Percentiles rank a stretch among this genome's conserved stretches.
These are phyloP conservation scores for Sicyos baderoa DNA, from an alignment of 306 rosid species.

Conservation along the genomic window DNA sequence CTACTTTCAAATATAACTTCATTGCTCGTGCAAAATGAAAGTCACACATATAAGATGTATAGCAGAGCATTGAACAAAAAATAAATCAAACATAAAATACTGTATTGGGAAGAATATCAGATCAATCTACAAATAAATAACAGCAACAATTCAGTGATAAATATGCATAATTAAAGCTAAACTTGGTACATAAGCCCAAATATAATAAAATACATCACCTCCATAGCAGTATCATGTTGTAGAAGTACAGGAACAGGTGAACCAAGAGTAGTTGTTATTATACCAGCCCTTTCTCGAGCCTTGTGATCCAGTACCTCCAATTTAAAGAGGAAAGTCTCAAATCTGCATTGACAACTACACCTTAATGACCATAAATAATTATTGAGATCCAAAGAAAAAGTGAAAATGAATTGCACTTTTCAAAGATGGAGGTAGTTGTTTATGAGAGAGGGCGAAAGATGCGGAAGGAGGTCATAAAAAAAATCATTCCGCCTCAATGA, in stretches of 20 bases:
- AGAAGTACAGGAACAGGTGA: constrained; percentile 71
- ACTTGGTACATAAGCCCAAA: background rate
- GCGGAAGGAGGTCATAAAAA: no score
- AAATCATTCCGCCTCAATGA: no score
- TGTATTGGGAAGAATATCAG: background rate
- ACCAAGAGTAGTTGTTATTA: constrained; percentile 81
- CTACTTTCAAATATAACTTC: background rate
- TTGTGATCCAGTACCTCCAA: constrained; percentile 95
- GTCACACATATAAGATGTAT: background rate
- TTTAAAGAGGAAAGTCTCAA: constrained; percentile 78
- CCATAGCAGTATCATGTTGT: constrained; percentile 67
- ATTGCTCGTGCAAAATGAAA: background rate
- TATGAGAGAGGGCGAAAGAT: no score
- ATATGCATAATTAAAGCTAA: background rate
- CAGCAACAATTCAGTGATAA: background rate
- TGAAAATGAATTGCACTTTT: no score
- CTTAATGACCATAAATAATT: background rate
- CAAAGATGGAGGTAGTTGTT: no score
- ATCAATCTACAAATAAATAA: background rate
- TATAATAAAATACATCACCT: constrained; percentile 39
- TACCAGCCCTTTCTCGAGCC: constrained; percentile 95
- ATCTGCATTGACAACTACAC: constrained; percentile 35
- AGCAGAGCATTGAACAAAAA: constrained; percentile 3
- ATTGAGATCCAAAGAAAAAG: no score
- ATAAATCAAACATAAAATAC: background rate